Evolutionary conservation across 805 yeast genomes (phyloP).

Genomic region (Hanseniaspora nectarophila): DNA sequence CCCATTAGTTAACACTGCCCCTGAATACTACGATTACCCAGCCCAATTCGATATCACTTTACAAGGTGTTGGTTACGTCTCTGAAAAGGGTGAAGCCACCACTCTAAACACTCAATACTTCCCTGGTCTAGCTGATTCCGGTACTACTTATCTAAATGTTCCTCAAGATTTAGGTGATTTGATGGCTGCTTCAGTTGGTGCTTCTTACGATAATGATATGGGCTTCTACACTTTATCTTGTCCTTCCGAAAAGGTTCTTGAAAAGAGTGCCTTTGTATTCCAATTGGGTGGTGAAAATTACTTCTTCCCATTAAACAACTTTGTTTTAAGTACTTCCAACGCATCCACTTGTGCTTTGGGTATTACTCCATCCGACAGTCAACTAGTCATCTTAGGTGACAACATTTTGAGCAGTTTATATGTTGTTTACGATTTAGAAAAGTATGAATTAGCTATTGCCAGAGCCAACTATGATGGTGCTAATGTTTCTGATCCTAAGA

Average conservation of each 20-base stretch:
- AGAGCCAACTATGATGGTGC: slow-evolving; percentile 28
- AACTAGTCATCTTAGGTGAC: slow-evolving; percentile 37
- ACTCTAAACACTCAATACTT: slow-evolving; percentile 23
- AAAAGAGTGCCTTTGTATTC: slow-evolving; percentile 31
- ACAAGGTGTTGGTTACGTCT: slow-evolving; percentile 22
- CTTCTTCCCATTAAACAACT: slow-evolving; percentile 36
- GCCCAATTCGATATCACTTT: slow-evolving; percentile 24
- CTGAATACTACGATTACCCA: slow-evolving; percentile 18
- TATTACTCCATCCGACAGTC: slow-evolving; percentile 26
- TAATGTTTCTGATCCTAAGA: slow-evolving; percentile 21
- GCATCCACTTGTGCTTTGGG: slow-evolving; percentile 36
- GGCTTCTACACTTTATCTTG: slow-evolving; percentile 43
- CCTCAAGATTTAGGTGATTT: neutral
- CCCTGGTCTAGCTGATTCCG: slow-evolving; percentile 42
- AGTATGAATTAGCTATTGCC: slow-evolving; percentile 45
- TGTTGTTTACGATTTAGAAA: slow-evolving; percentile 52
- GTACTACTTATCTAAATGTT: slow-evolving; percentile 32
- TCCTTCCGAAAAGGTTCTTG: slow-evolving; percentile 19
- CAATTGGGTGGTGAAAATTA: slow-evolving; percentile 52
- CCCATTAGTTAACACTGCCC: slow-evolving; percentile 36
- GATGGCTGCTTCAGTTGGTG: slow-evolving; percentile 28
- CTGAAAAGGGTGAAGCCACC: neutral
- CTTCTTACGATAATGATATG: slow-evolving; percentile 31
- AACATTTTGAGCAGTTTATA: slow-evolving; percentile 47
- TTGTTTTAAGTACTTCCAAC: slow-evolving; percentile 20